A percentile compares a stretch with the other conserved stretches of the same genome.
These are phyloP conservation scores for Mortierella sp. DNA, from an alignment of 371 early-diverging fungal genomes.

Conservation along the genomic window DNA sequence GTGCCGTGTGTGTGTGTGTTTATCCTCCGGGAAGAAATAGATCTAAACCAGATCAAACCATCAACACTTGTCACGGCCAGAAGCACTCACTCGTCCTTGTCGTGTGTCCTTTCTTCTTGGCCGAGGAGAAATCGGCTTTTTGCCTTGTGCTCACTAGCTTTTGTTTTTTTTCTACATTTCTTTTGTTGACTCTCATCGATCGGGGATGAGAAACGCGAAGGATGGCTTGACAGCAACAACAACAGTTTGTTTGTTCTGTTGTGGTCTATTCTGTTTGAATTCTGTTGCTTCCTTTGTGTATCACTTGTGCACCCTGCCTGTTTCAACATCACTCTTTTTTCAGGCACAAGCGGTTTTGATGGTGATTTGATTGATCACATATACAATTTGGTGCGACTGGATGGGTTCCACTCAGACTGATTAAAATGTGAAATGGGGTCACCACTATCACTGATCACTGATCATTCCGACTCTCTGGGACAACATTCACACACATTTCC, in stretches of 20 bases:
- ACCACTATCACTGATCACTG: neutral
- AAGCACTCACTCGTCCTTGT: neutral
- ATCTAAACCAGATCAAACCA: conserved; percentile 29
- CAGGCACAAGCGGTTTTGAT: neutral
- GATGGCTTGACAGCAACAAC: neutral
- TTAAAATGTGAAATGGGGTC: neutral
- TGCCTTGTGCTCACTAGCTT: neutral
- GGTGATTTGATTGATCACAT: neutral
- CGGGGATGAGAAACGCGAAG: neutral
- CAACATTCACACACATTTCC: neutral
- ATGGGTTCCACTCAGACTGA: conserved; percentile 1
- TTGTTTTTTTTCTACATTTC: neutral
- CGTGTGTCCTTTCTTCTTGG: neutral
- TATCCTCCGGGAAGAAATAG: conserved; percentile 18
- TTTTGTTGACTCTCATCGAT: neutral
- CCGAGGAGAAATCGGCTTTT: neutral
- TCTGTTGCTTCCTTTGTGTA: neutral
- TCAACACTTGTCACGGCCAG: conserved; percentile 2
- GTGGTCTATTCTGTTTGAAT: neutral
- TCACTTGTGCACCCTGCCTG: neutral
- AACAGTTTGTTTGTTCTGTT: neutral
- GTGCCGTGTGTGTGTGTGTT: neutral
- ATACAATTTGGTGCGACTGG: neutral
- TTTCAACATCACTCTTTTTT: neutral
- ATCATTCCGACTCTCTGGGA: neutral